Percentiles rank a stretch among this genome's conserved stretches.
Conservation (phyloP, 2,329 filamentous ascomycete genomes). For the Colletotrichum sidae region DNA sequence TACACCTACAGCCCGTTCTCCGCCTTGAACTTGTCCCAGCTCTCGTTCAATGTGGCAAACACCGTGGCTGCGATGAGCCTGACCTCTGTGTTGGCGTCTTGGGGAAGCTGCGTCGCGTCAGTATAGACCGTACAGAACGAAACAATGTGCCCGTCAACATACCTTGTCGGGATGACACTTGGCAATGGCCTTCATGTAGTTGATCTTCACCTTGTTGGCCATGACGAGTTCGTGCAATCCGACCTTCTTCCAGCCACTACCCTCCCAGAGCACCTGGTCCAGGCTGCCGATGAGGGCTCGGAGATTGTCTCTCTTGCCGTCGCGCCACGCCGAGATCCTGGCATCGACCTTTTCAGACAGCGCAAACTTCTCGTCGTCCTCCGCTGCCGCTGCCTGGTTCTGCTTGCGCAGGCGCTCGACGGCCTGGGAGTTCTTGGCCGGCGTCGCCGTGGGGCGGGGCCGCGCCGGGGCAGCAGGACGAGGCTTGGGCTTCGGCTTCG, state of each 20-base stretch:
- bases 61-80: constrained; percentile 74
- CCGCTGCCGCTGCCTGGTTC: constrained; percentile 85
- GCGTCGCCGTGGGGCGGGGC: constrained; percentile 55
- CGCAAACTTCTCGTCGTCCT: constrained; percentile 93
- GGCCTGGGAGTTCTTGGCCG: constrained; percentile 74
- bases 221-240: constrained; percentile 93
- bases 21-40: constrained; percentile 79
- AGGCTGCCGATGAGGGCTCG: constrained; percentile 88
- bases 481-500: constrained; percentile 66
- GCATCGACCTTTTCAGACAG: constrained; percentile 88
- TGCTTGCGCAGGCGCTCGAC: constrained; percentile 85
- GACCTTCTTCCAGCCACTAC: constrained; percentile 96
- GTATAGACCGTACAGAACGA: background rate
- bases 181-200: constrained; percentile 99
- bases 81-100: constrained; percentile 73
- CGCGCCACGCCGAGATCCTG: constrained; percentile 82
- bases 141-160: constrained; percentile 48
- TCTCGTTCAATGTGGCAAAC: constrained; percentile 77
- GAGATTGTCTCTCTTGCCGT: constrained; percentile 92
- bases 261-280: constrained; percentile 90
- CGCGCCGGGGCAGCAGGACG: constrained; percentile 51
- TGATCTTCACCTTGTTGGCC: constrained; percentile 94
- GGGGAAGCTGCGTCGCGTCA: constrained; percentile 62
- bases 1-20: constrained; percentile 70
- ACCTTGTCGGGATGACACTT: constrained; percentile 99